Evolutionary conservation across 768 basidiomycete species (phyloP).

Genomic region (Collybia nuda): DNA sequence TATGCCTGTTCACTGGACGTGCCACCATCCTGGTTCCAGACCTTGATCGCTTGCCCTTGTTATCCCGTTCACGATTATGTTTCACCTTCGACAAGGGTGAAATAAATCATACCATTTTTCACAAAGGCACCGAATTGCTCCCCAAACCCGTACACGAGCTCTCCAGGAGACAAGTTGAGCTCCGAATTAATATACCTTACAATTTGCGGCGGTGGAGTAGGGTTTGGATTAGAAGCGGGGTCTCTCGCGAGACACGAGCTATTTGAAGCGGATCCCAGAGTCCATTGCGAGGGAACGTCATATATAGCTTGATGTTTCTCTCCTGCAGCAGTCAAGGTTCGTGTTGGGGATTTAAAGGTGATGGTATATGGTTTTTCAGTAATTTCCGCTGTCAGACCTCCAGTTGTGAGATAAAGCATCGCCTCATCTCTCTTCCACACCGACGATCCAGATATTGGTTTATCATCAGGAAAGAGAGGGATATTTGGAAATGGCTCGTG

Average conservation of each 20-base stretch:
- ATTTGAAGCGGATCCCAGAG: constrained; percentile 46
- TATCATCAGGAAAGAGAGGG: constrained; percentile 61
- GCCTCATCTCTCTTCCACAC: constrained; percentile 29
- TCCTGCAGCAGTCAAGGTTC: constrained; percentile 49
- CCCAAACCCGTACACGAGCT: constrained; percentile 72
- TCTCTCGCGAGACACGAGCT: constrained; percentile 58
- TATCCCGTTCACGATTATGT: constrained; percentile 8
- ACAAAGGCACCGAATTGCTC: constrained; percentile 76
- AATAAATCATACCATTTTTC: constrained; percentile 61
- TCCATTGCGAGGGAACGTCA: constrained; percentile 59
- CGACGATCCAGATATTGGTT: constrained; percentile 42
- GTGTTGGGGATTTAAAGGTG: constrained; percentile 53
- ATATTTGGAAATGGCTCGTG: constrained; percentile 45
- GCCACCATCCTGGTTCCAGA: constrained; percentile 79
- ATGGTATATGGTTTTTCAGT: constrained; percentile 61
- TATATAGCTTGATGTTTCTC: constrained; percentile 53
- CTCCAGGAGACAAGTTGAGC: constrained; percentile 67
- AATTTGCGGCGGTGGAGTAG: constrained; percentile 36
- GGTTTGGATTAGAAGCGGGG: constrained; percentile 56
- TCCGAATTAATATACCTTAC: constrained; percentile 55
- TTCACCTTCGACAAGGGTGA: constrained; percentile 7
- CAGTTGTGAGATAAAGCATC: constrained; percentile 37
- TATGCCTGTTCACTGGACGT: constrained; percentile 70
- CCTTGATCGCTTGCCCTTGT: constrained; percentile 53
- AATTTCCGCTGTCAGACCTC: constrained; percentile 53